Conservation (phyloP, 1,284 basidiomycete genomes). For the Austroboletus novae-zelandiae region DNA sequence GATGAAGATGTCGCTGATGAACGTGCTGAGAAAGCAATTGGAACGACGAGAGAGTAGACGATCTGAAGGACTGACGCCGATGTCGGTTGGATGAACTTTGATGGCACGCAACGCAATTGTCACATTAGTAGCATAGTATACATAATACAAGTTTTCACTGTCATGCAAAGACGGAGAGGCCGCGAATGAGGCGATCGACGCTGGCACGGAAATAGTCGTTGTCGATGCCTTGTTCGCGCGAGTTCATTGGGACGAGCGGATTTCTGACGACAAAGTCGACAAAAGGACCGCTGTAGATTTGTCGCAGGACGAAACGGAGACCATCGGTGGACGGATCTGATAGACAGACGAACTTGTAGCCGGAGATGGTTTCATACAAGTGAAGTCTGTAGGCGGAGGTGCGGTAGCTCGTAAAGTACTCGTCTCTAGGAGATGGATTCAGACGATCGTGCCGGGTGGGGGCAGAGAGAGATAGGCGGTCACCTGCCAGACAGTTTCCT, state of each 20-base stretch:
- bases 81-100: slow-evolving; percentile 8
- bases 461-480: too few relatives aligned
- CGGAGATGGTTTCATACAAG: slow-evolving; percentile 87
- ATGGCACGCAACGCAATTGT: slow-evolving; percentile 1
- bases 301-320: slow-evolving; percentile 79
- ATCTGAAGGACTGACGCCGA: slow-evolving; percentile 1
- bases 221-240: slow-evolving; percentile 78
- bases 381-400: slow-evolving; percentile 94
- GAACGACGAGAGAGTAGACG: slow-evolving; percentile 29
- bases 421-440: slow-evolving; percentile 54
- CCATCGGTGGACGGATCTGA: slow-evolving; percentile 84
- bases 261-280: slow-evolving; percentile 92
- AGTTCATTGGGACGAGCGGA: slow-evolving; percentile 83
- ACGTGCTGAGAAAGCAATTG: slow-evolving; percentile 70
- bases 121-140: slow-evolving; percentile 22
- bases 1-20: slow-evolving; percentile 81
- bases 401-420: slow-evolving; percentile 87
- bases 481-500: slow-evolving; percentile 89
- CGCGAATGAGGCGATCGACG: slow-evolving; percentile 74
- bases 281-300: slow-evolving; percentile 94
- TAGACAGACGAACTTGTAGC: slow-evolving; percentile 95
- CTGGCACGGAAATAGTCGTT: slow-evolving; percentile 88
- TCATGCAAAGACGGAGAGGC: slow-evolving; percentile 59
- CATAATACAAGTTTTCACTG: slow-evolving; percentile 14
- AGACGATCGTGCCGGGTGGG: too few relatives aligned